Conservation (phyloP, 768 basidiomycete species). For the Termitomyces sp. region DNA sequence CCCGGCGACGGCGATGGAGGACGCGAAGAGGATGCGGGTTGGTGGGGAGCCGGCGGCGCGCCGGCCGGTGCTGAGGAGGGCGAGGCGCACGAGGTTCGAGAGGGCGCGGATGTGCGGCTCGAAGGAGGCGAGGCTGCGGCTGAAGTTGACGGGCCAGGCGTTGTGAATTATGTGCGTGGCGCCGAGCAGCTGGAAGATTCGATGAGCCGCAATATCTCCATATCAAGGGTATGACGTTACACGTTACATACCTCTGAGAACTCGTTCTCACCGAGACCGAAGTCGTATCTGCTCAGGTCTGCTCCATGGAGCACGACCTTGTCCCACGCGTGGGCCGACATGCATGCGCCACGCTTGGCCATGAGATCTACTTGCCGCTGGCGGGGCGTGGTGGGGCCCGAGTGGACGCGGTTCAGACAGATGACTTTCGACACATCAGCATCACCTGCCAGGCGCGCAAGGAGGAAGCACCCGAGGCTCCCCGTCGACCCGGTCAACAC, state of each 20-base stretch:
- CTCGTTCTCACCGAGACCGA: constrained; percentile 21
- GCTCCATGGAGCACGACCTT: constrained; percentile 26
- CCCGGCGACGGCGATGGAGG: constrained; percentile 32
- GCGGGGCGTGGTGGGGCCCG: constrained; percentile 10
- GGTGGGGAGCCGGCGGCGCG: constrained; percentile 13
- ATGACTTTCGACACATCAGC: constrained; percentile 23
- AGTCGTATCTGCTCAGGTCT: constrained; percentile 22
- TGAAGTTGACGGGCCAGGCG: constrained; percentile 47
- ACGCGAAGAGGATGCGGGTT: constrained; percentile 33
- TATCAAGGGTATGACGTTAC: background rate
- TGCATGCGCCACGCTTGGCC: constrained; percentile 24
- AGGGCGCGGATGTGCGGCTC: constrained; percentile 35
- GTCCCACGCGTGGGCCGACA: constrained; percentile 22
- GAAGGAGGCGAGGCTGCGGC: constrained; percentile 36
- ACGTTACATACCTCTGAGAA: constrained; percentile 24
- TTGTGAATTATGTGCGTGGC: constrained; percentile 30
- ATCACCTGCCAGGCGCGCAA: constrained; percentile 24
- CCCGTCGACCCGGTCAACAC: constrained; percentile 37
- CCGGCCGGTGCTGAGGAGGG: constrained; percentile 18
- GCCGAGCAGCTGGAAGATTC: constrained; percentile 20
- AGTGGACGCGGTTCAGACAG: constrained; percentile 24
- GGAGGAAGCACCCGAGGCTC: constrained; percentile 31
- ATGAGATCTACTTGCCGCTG: constrained; percentile 27
- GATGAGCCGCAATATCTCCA: too few species aligned
- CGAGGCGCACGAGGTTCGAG: constrained; percentile 28